Evolutionary conservation across 73 alveolate genomes (phyloP), one percentile per base, ranked within the genome.

Genomic region (Tetrahymena borealis): DNA sequence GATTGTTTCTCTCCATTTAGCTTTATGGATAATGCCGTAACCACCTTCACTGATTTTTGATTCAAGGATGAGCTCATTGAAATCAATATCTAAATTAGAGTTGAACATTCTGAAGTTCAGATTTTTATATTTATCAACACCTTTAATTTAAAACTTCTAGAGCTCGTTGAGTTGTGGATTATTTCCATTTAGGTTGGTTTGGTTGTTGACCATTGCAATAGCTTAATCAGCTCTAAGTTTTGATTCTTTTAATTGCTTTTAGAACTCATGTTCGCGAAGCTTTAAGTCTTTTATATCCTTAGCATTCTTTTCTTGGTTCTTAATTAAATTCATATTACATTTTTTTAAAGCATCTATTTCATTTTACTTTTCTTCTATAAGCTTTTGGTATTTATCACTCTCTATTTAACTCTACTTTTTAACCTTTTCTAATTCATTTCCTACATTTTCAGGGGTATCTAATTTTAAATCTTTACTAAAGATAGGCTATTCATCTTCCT

Each of bases 1-100:
- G n/a, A 97, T 97, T 37, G 98, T 98, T 91, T 98, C 99, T 91
- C 99, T 97, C 99, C 99, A 98, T 40, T 96, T 96, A 9, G 99
- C 99, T 90, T 98, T 97, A 39, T 94, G 96, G 40, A 99, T 99
- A 12, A 97, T 97, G 12, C 99, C 99, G 93, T 97, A 98, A 24
- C 99, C 99, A 38, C 99, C 99, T 78, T 98, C 99, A n/a, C 99
- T 95, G 15, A 96, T 96, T 90, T 97, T 95, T 79, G 97, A 97
- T 92, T 97, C 99, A 78, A 97, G 91, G 40, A 95, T 96, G 43
- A 98, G 95, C 40, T 98, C 99, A 20, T 95, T 97, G 91, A 97
- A 97, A 91, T 95, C 94, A 39, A 98, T 98, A 91, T 98, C 99
- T 79, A 98, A 96, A 78, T 97, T 96, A 13, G 98, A 94, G 37